Evolutionary conservation across 176 grass and related monocot genomes (phyloP).

Genomic region (Triticum aestivum): IWGSC_CS_RefSeq_v2.1 NC_057807.1:551697936-551698435

Average conservation of each 20-base stretch:
- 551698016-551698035: slow-evolving; percentile 40
- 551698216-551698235: slow-evolving; percentile 25
- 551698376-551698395: neutral
- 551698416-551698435: neutral
- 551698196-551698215: neutral
- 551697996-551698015: slow-evolving; percentile 52
- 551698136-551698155: slow-evolving; percentile 34
- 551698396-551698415: neutral
- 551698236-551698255: slow-evolving; percentile 32
- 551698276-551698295: slow-evolving; percentile 41
- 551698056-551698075: slow-evolving; percentile 42
- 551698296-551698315: slow-evolving; percentile 38
- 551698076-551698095: slow-evolving; percentile 42
- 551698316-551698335: neutral
- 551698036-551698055: slow-evolving; percentile 26
- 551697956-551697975: slow-evolving; percentile 42
- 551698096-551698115: slow-evolving; percentile 41
- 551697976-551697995: slow-evolving; percentile 40
- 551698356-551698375: slow-evolving; percentile 34
- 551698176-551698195: slow-evolving; percentile 32
- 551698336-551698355: slow-evolving; percentile 31
- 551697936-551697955: slow-evolving; percentile 42
- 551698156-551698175: slow-evolving; percentile 46
- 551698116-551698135: slow-evolving; percentile 2
- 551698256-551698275: slow-evolving; percentile 9